Percentiles rank a stretch among this genome's conserved stretches.
Evolutionary conservation across 192 early-diverging fungal species (phyloP).

Genomic region (Paraglomus brasilianum): DNA sequence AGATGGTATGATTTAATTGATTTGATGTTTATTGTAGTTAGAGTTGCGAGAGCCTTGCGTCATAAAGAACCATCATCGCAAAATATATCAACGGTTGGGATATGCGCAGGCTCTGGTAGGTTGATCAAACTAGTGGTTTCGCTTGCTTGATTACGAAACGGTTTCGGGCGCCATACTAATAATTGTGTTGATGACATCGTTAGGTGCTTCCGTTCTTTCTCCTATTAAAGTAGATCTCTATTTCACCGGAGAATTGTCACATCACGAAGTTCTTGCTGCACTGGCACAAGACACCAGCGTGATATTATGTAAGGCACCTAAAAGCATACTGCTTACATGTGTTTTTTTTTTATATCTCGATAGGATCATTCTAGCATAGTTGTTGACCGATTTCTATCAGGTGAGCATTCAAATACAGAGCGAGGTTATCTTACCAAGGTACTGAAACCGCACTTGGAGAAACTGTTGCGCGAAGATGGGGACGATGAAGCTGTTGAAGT

Average conservation of each 20-base stretch:
- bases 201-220: constrained; percentile 66
- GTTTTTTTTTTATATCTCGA: background rate
- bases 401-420: constrained; percentile 92
- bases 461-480: constrained; percentile 47
- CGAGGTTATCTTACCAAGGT: constrained; percentile 74
- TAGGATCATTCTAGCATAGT: background rate
- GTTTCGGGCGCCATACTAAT: no score
- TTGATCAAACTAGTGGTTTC: constrained; percentile 34
- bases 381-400: constrained; percentile 27
- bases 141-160: no score
- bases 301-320: constrained; percentile 60
- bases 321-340: background rate
- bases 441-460: constrained; percentile 61
- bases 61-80: constrained; percentile 39
- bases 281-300: constrained; percentile 75
- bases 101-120: constrained; percentile 87
- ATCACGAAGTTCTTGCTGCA: constrained; percentile 90
- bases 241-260: constrained; percentile 93
- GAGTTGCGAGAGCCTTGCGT: constrained; percentile 65
- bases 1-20: background rate
- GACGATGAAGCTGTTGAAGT: constrained; percentile 56
- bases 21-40: constrained; percentile 46
- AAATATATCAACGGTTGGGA: constrained; percentile 73
- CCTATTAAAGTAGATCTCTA: constrained; percentile 70
- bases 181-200: no score